Evolutionary conservation across 768 basidiomycete species (phyloP).

Genomic region (Lentinula guzmanii): DNA sequence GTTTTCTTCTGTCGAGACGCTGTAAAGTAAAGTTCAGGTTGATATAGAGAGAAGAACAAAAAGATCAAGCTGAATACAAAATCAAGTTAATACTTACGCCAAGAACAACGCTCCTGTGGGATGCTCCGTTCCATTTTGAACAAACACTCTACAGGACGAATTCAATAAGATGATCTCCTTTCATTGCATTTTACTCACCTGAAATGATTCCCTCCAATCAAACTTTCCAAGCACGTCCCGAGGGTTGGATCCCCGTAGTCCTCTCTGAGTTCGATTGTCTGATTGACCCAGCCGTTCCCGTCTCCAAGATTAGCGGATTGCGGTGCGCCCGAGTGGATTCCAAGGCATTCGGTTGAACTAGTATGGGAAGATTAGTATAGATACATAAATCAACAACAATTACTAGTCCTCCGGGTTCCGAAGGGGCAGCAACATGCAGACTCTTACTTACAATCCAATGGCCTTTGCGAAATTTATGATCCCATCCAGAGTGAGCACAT

Average conservation of each 20-base stretch:
- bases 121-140: conserved; percentile 34
- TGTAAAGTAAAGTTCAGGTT: neutral
- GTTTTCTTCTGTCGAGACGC: conserved; percentile 18
- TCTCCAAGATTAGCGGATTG: conserved; percentile 79
- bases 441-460: conserved; percentile 50
- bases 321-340: conserved; percentile 59
- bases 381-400: neutral
- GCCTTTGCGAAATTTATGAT: conserved; percentile 54
- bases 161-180: neutral
- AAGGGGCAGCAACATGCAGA: neutral
- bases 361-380: neutral
- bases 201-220: conserved; percentile 77
- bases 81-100: conserved; percentile 35
- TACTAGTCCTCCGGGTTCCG: too few relatives aligned
- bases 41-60: conserved; percentile 42
- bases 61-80: conserved; percentile 17
- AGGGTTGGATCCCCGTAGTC: conserved; percentile 61
- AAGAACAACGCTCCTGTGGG: conserved; percentile 52
- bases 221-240: conserved; percentile 72
- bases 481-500: conserved; percentile 49
- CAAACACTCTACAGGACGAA: neutral
- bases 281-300: conserved; percentile 52
- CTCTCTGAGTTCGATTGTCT: conserved; percentile 64
- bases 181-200: conserved; percentile 20
- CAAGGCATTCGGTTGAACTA: conserved; percentile 56